phyloP scores from a whole-genome alignment of 768 basidiomycete species.

The Suillus spraguei region DNA sequence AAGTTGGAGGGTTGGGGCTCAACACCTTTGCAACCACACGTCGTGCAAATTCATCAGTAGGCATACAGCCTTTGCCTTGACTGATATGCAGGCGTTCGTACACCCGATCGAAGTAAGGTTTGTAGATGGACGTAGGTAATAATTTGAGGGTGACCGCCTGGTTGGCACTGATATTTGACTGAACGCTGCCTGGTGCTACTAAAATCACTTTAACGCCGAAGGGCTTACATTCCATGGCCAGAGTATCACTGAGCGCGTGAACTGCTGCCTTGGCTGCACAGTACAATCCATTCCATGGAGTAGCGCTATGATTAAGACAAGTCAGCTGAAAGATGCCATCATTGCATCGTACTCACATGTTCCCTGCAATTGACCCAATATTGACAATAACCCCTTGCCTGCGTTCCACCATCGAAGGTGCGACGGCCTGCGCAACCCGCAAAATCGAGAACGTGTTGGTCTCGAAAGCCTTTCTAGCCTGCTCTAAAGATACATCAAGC shows the following conservation, averaged over 20 bases:
- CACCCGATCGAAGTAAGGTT: slow-evolving; percentile 54
- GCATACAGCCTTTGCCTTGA: slow-evolving; percentile 51
- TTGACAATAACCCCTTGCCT: too few relatives aligned
- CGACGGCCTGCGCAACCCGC: slow-evolving; percentile 43
- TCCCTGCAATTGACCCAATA: too few relatives aligned
- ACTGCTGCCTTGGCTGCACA: slow-evolving; percentile 60
- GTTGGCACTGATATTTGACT: slow-evolving; percentile 66
- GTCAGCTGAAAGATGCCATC: slow-evolving; percentile 6
- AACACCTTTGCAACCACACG: slow-evolving; percentile 53
- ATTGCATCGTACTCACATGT: too few relatives aligned
- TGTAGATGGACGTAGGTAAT: slow-evolving; percentile 58
- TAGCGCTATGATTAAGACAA: slow-evolving; percentile 44
- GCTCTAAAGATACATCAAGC: slow-evolving; percentile 58
- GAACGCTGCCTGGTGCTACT: slow-evolving; percentile 65
- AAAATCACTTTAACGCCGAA: slow-evolving; percentile 73
- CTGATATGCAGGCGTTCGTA: slow-evolving; percentile 55
- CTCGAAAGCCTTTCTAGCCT: slow-evolving; percentile 58
- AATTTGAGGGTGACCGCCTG: slow-evolving; percentile 44
- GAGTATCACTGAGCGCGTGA: slow-evolving; percentile 59
- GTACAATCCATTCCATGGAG: too few relatives aligned
- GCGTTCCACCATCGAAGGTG: too few relatives aligned
- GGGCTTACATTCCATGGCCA: slow-evolving; percentile 75
- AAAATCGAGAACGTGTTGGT: slow-evolving; percentile 67
- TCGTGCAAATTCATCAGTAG: slow-evolving; percentile 52
- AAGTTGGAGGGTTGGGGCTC: slow-evolving; percentile 47